Evolutionary conservation across 139 green algal genomes (phyloP), one percentile per base, ranked within the genome.

Genomic region (Chlamydomonas sphaeroides): DNA sequence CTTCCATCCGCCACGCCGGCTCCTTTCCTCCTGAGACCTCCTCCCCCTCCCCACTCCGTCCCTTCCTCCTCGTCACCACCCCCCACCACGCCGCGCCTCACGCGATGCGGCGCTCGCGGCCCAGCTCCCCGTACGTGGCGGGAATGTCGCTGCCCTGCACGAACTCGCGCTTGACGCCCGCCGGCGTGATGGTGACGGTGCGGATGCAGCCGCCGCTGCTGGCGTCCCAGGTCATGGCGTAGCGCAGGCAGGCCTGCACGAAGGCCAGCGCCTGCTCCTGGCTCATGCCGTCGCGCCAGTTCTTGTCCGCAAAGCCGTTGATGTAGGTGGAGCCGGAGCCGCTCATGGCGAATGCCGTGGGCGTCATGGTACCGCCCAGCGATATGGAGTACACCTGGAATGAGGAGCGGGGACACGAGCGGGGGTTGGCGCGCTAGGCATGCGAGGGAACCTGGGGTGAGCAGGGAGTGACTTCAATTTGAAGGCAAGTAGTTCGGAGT

Each of bases 321-420:
- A 98, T 98, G 90, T 98, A 98, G 8, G 93, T 93, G 8, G 92
- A 97, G 1, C 96, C 96, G 3, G 92, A 97, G 36, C 96, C 96
- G 35, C 94, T 92, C 57, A 97, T 94, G 28, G 91, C 87, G 80
- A 95, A 97, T 26, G 94, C 91, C 63, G 86, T 42, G 25, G 81
- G 88, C 17, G 96, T 73, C 10, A 97, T 70, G 17, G 95, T 98
- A 51, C 95, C 96, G 17, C 96, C 96, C 14, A 98, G 87, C 0
- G 95, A 93, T 25, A 98, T 88, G n/a, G 62, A 72, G 41, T 41
- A 82, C 14, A 82, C 62, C 75, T 82, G 41, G 18, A 5, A 10
- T 1, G 10, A 32, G 3, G 26, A 10, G 18, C n/a, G n/a, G n/a
- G n/a, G n/a, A n/a, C n/a, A n/a, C n/a, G n/a, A n/a, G n/a, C n/a